Base-by-base conservation (phyloP, 2,329 filamentous ascomycete genomes). In the Ascochyta pisi region DNA sequence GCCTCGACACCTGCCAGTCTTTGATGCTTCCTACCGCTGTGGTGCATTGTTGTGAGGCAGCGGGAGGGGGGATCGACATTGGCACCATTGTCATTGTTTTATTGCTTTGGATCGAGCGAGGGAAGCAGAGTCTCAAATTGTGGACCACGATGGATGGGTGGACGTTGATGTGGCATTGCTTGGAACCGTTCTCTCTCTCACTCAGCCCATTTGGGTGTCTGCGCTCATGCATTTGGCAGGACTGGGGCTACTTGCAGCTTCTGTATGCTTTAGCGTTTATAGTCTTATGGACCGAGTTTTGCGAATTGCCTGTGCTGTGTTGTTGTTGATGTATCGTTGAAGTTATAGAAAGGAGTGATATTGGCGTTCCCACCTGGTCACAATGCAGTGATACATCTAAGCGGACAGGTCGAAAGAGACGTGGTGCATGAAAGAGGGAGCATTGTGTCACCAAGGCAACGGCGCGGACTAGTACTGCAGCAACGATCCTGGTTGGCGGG, bases 281-380 rank as follows among this genome's bases (percentile, higher is more conserved):
- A 50, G 40, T 50, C 52, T 41, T 41, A 41, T 45, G 4, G 46
- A 50, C 51, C 37, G 31, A 27, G 41, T 41, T 40, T 55, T 49
- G 51, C 39, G 45, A 31, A 4, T 10, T 33, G 29, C 29, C 10
- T 9, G 29, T 12, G 10, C 29, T 15, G 13, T 15, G 29, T 12
- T 12, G 24, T 6, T 26, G 24, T 8, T 26, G 24, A 8, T 26
- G 4, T 8, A 19, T 19, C 19, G 2, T 1, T 19, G 2, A 19
- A 19, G 19, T 19, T 19, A 19, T 19, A 19, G 19, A 19, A 19
- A 19, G 19, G 19, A 19, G 19, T 19, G 19, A 19, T 0, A 19
- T 19, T 2, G 19, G 19, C 19, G 19, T 19, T 19, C 19, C 19
- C 19, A 19, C 19, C 19, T 19, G 3, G 19, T 19, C 19, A 19